These are phyloP conservation scores for Scytalidium lignicola DNA, from an alignment of 2,329 filamentous ascomycete species.

Conservation along the genomic window DNA sequence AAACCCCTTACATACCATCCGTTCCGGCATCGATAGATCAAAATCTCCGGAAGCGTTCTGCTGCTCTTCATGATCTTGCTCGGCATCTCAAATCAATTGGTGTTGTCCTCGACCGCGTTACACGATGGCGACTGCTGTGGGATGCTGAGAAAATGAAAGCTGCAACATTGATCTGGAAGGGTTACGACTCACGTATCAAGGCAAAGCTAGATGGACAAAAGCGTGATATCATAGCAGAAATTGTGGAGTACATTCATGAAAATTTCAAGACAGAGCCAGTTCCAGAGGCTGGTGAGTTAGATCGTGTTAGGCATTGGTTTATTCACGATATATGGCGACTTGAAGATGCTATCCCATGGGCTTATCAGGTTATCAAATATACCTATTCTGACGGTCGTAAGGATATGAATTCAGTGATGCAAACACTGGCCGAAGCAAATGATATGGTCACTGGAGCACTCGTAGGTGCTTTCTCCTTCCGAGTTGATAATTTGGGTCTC, in stretches of 20 bases:
- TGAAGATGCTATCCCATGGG: slow-evolving; percentile 73
- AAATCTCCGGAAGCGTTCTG: slow-evolving; percentile 68
- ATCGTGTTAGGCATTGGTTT: slow-evolving; percentile 83
- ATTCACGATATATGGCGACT: slow-evolving; percentile 68
- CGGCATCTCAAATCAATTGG: slow-evolving; percentile 63
- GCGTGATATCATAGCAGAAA: slow-evolving; percentile 66
- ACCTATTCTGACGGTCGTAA: slow-evolving; percentile 58
- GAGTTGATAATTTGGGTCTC: slow-evolving; percentile 58
- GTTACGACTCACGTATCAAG: slow-evolving; percentile 66
- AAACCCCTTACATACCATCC: slow-evolving; percentile 67
- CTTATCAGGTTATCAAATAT: slow-evolving; percentile 70
- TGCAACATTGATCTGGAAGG: slow-evolving; percentile 72
- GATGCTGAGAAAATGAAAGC: slow-evolving; percentile 87
- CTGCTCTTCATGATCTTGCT: slow-evolving; percentile 71
- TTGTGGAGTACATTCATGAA: slow-evolving; percentile 71
- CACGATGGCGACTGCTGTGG: slow-evolving; percentile 78
- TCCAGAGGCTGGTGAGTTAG: slow-evolving; percentile 62
- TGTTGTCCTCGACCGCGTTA: slow-evolving; percentile 58
- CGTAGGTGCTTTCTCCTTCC: slow-evolving; percentile 63
- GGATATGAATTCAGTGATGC: slow-evolving; percentile 40
- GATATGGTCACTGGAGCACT: slow-evolving; percentile 65
- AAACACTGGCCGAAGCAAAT: slow-evolving; percentile 56
- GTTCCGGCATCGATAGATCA: slow-evolving; percentile 73
- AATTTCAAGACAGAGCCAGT: slow-evolving; percentile 67
- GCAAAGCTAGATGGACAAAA: slow-evolving; percentile 55